Base-by-base conservation (phyloP, 78 protist species). In the Neovahlkampfia damariscottae region DNA sequence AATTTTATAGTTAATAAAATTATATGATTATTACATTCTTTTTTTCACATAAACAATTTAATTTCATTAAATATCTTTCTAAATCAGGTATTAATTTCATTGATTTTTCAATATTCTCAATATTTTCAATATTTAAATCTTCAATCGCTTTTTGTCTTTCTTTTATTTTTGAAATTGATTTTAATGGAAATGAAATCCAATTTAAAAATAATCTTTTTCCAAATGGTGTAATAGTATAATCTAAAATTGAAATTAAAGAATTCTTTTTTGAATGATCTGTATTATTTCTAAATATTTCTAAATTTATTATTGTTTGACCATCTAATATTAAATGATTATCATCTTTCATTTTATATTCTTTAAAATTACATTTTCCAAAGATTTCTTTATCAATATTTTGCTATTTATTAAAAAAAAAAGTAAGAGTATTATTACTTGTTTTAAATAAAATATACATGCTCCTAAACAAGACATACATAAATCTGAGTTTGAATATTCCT, bases 151-250 rank as follows among this genome's bases (percentile, higher is more conserved):
- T 82, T 40, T 31, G 71, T 58, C 90, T 82, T 29, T 4, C 74
- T 29, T 37, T 6, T 31, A 86, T 80, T 30, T 6, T 66, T 30
- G 8, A 75, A 27, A 31, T 32, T 27, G 9, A 8, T 7, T 67
- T 1, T 59, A 79, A 36, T 31, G 90, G 90, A 7, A 40, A 72
- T 58, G 67, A 50, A 19, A 86, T 37, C 90, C 87, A 82, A 5
- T 3, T 19, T 28, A 50, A 68, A 34, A 86, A 10, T 27, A 0
- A n/a, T 5, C 90, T 83, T 8, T 30, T n/a, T 27, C 90, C 90
- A 2, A 70, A 7, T 3, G 86, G 68, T 2, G 82, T 79, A 29
- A 2, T n/a, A 7, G 70, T 4, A 29, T 34, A 66, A 7, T 66
- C 10, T 40, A 80, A 19, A 8, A 79, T 35, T 37, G 29, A 3